Evolutionary conservation across 2,329 filamentous ascomycete species (phyloP), one percentile per base, ranked within the genome.

Genomic region (Fusarium agapanthi): DNA sequence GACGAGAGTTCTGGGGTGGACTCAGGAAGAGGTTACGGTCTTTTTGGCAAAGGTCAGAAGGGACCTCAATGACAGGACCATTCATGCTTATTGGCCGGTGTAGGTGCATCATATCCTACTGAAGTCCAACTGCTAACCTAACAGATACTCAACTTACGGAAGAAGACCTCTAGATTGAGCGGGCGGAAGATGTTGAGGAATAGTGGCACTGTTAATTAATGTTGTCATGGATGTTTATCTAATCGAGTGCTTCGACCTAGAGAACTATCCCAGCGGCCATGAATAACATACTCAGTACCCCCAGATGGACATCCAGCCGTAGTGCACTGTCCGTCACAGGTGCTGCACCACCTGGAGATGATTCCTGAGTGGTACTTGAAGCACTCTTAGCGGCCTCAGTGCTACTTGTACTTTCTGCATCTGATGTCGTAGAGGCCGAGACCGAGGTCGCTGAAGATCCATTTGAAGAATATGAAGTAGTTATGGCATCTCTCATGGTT

Each of bases 1-100:
- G 14, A 71, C 72, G 0, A 51, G 70, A 16, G 67, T 61, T 1
- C 60, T 71, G 8, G 61, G 63, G 0, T 75, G 72, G 73, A 64
- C 41, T 5, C 38, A 61, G 20, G 63, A 73, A 2, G 63, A 73
- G 26, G 66, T 71, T 4, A 35, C 47, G 9, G 26, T 43, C 3
- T 68, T 76, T n/a, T 24, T 75, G 2, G 61, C 57, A 1, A 51
- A 51, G 12, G 73, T 75, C 7, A 67, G 61, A 22, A 71, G 62
- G 40, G 73, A 76, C 2, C 16, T 75, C 9, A 64, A 57, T 16
- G 63, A 66, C 15, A 74, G 53, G 26, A 20, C 37, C 0, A 71
- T 76, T 5, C 74, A 76, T 50, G 69, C 74, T 22, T 75, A 75
- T n/a, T 76, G 70, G 70, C 61, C 69, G 0, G 37, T 76, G 66